Percentiles rank a stretch among this genome's conserved stretches.
These are phyloP conservation scores for Boechera stricta DNA, from an alignment of 345 rosid genomes.

Conservation along the genomic window DNA sequence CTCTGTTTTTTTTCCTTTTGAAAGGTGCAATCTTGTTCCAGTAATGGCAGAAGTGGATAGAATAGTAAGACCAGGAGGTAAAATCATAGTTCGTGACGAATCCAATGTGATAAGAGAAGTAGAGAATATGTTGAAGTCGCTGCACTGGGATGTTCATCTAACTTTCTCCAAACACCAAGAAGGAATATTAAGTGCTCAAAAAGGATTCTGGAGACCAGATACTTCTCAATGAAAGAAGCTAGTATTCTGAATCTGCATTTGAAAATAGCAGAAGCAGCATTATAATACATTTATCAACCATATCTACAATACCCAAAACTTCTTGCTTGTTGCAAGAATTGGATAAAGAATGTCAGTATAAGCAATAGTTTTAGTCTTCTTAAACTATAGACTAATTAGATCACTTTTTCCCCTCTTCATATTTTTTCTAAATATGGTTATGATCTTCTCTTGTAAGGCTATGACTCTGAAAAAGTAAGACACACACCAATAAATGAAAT, in stretches of 20 bases:
- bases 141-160: constrained; percentile 81
- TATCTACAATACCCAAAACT: constrained; percentile 8
- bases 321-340: constrained; percentile 21
- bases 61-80: constrained; percentile 94
- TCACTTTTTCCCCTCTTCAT: constrained; percentile 2
- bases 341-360: constrained; percentile 30
- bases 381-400: constrained; percentile 43
- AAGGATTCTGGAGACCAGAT: constrained; percentile 87
- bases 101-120: constrained; percentile 67
- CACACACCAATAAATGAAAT: not conserved
- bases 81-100: constrained; percentile 73
- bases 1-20: not conserved
- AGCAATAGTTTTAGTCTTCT: constrained; percentile 32
- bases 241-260: constrained; percentile 2
- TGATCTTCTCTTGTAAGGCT: not conserved
- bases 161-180: constrained; percentile 77
- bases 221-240: constrained; percentile 45
- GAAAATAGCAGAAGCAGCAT: constrained; percentile 12
- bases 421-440: constrained; percentile 5
- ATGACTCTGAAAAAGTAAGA: not conserved
- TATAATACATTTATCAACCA: constrained; percentile 20
- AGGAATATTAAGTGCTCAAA: constrained; percentile 88
- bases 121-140: constrained; percentile 75
- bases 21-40: constrained; percentile 83
- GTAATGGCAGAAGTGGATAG: constrained; percentile 92